A percentile compares a stretch with the other conserved stretches of the same genome.
phyloP scores from a whole-genome alignment of 1,284 basidiomycete species.

The Trametes sp. region DNA sequence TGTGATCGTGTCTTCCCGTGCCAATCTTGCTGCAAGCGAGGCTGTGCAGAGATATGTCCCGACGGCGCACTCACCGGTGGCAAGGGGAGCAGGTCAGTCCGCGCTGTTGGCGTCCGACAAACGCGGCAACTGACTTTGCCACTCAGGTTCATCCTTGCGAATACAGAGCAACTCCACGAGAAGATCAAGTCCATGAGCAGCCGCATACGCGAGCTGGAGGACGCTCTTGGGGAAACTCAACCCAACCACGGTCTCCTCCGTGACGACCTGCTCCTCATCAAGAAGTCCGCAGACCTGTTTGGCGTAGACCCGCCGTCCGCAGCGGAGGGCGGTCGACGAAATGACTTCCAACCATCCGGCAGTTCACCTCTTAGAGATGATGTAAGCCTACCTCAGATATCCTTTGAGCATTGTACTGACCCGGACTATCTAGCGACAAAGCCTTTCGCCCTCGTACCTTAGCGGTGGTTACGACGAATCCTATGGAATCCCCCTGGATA shows the following conservation, averaged over 20 bases:
- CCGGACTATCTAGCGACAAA: slow-evolving; percentile 16
- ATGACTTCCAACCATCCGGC: slow-evolving; percentile 28
- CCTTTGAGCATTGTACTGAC: not conserved
- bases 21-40: slow-evolving; percentile 66
- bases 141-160: slow-evolving; percentile 70
- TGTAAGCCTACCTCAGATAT: slow-evolving; percentile 5
- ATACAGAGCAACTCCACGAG: slow-evolving; percentile 75
- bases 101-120: not conserved
- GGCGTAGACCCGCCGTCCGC: slow-evolving; percentile 36
- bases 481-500: slow-evolving; percentile 55
- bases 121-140: slow-evolving; percentile 3
- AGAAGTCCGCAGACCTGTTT: slow-evolving; percentile 42
- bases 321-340: slow-evolving; percentile 35
- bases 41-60: slow-evolving; percentile 66
- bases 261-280: slow-evolving; percentile 54
- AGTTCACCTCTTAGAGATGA: slow-evolving; percentile 39
- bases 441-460: slow-evolving; percentile 21
- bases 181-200: slow-evolving; percentile 66
- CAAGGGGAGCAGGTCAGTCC: slow-evolving; percentile 44
- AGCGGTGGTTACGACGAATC: slow-evolving; percentile 46
- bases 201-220: slow-evolving; percentile 72
- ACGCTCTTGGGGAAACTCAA: slow-evolving; percentile 63
- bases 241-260: slow-evolving; percentile 68
- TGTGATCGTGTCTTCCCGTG: slow-evolving; percentile 70
- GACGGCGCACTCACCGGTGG: slow-evolving; percentile 53